Evolutionary conservation across 768 basidiomycete genomes (phyloP), one percentile per base, ranked within the genome.

Genomic region (Podaxis rugospora): DNA sequence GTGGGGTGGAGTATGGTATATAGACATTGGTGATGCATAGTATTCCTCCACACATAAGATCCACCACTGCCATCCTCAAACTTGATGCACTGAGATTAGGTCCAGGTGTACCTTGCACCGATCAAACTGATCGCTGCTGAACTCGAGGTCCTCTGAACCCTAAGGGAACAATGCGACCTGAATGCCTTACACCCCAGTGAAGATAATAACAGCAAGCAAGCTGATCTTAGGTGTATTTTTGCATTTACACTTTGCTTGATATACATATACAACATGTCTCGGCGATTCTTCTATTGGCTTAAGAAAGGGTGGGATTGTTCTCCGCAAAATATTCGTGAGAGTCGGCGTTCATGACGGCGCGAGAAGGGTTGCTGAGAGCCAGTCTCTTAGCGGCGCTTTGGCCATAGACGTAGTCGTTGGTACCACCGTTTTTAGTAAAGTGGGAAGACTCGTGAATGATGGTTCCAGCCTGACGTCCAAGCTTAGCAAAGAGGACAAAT

Each of bases 271-370:
- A 16, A 16, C 28, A 32, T 9, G 28, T 44, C 6, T 44, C 42
- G 16, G 18, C 9, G 18, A 16, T 16, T 9, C n/a, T 18, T 18
- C 42, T 32, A 18, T 44, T 9, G 14, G 42, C 16, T 14, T 18
- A 44, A 44, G 54, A 27, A 27, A 68, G 74, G 32, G 71, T 50
- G 28, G 78, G 78, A 68, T 70, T 79, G 71, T 81, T 81, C 72
- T 80, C 77, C 16, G 78, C 74, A 65, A 79, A 79, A 71, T 80
- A 80, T 58, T 82, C 79, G 64, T 80, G 77, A 50, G 64, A 71
- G 62, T 82, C 79, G 9, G 79, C 79, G 62, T 81, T 81, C 49
- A 62, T 28, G 51, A 80, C 68, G 7, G 77, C 79, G 28, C 69
- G 18, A 28, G 57, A 54, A 39, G 78, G 73, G 69, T 72, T 75